Evolutionary conservation across 176 grass and related monocot species (phyloP), one percentile per base, ranked within the genome.

Genomic region (bread wheat (Triticum aestivum)): DNA sequence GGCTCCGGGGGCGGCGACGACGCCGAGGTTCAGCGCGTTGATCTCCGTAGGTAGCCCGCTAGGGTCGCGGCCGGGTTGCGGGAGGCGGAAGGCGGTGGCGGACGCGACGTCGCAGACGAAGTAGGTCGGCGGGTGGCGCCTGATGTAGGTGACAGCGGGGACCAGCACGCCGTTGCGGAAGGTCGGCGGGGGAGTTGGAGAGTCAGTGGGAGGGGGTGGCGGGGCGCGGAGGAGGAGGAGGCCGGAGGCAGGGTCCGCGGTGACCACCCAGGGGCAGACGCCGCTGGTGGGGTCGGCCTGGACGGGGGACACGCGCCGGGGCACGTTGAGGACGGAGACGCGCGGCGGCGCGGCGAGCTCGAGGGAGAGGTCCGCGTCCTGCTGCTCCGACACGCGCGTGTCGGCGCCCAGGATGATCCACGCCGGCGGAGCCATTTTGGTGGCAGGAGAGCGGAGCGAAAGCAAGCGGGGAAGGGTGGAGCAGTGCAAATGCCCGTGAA

Each of bases 281-380:
- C 5, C 10, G 56, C 5, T 8, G 21, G n/a, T 13, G 20, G n/a
- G 56, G 77, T 24, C 77, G 58, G 11, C 17, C 4, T 61, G 9
- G 58, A 15, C 7, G 18, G 77, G 56, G 10, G 29, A 62, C 1
- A 79, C 21, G 34, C 77, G 58, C 58, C 11, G 10, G 11, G 77
- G 2, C 33, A 79, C 33, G 20, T 11, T 26, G 56, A 79, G 77
- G 6, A 24, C 12, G 13, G 77, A 14, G 77, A 63, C 35, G 58
- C 52, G 21, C 10, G 77, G 21, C 56, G 77, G 56, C 21, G 32
- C 77, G 58, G 12, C 58, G 56, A 27, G 58, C 0, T 15, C 12
- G 58, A 79, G 77, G 58, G 32, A 42, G 77, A 63, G 3, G 34
- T 79, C 77, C 56, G 33, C 77, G 11, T 41, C 77, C n/a, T 63